Conservation (phyloP, 305 asterid genomes). For the Fraxinus baroniana region DNA sequence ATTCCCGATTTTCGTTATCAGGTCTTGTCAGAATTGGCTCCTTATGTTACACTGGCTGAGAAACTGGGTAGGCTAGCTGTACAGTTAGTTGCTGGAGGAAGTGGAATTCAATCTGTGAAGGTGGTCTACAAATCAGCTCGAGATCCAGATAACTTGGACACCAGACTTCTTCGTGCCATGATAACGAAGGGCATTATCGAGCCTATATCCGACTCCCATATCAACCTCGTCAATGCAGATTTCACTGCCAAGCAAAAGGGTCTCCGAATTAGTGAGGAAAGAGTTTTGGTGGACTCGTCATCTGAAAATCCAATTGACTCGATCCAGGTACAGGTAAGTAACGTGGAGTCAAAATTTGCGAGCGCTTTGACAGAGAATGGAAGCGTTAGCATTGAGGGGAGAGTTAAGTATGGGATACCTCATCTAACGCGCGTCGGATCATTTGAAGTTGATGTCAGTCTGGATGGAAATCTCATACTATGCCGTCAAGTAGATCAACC, state of each 20-base stretch:
- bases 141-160: slow-evolving; percentile 79
- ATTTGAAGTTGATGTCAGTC: slow-evolving; percentile 70
- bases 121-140: slow-evolving; percentile 71
- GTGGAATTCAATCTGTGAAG: slow-evolving; percentile 80
- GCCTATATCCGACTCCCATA: slow-evolving; percentile 69
- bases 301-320: slow-evolving; percentile 64
- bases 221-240: slow-evolving; percentile 94
- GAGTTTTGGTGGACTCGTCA: slow-evolving; percentile 54
- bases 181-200: slow-evolving; percentile 86
- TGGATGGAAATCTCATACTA: slow-evolving; percentile 74
- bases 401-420: slow-evolving; percentile 71
- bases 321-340: slow-evolving; percentile 65
- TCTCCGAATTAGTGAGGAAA: slow-evolving; percentile 76
- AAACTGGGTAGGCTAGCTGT: slow-evolving; percentile 85
- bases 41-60: slow-evolving; percentile 81
- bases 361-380: slow-evolving; percentile 69
- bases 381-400: slow-evolving; percentile 63
- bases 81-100: slow-evolving; percentile 82
- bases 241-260: slow-evolving; percentile 91
- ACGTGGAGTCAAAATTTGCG: slow-evolving; percentile 63
- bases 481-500: slow-evolving; percentile 92
- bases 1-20: slow-evolving; percentile 28
- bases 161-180: slow-evolving; percentile 95
- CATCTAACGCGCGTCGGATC: slow-evolving; percentile 68
- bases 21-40: slow-evolving; percentile 85